phyloP scores from a whole-genome alignment of 768 basidiomycete genomes.

The Russula vinacea region DNA sequence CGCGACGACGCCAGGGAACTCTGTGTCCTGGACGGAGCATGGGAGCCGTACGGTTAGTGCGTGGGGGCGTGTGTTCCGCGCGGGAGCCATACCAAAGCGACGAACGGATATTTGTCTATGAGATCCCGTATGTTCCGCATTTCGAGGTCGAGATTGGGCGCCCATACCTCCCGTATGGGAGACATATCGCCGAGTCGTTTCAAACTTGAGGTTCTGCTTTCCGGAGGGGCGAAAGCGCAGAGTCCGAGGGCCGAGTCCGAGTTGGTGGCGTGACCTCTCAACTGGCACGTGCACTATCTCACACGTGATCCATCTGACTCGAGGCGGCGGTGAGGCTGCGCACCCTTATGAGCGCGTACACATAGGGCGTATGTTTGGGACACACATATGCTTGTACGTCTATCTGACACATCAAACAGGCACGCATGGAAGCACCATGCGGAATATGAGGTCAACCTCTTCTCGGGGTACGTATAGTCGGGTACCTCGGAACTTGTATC shows the following conservation, averaged over 20 bases:
- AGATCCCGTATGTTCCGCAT: conserved; percentile 83
- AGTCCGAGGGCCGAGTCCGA: neutral
- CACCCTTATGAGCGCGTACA: neutral
- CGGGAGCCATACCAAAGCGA: conserved; percentile 75
- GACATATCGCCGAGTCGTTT: conserved; percentile 48
- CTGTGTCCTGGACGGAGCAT: conserved; percentile 73
- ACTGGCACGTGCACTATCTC: conserved; percentile 17
- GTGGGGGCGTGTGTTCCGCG: conserved; percentile 19
- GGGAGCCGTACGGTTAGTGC: conserved; percentile 28
- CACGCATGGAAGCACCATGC: conserved; percentile 28
- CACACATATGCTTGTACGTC: conserved; percentile 25
- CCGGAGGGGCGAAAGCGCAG: neutral
- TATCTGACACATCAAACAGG: conserved; percentile 30
- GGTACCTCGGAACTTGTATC: conserved; percentile 10
- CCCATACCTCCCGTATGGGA: conserved; percentile 95
- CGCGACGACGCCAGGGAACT: conserved; percentile 98
- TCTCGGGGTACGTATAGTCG: conserved; percentile 20
- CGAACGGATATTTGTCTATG: conserved; percentile 88
- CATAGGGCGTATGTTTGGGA: conserved; percentile 4
- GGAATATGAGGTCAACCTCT: conserved; percentile 28
- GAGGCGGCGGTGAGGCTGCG: conserved; percentile 10
- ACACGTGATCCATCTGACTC: conserved; percentile 19
- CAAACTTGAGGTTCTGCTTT: neutral
- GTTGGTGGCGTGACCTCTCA: conserved; percentile 10
- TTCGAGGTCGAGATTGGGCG: conserved; percentile 86